Conservation (phyloP, 257 asterid species). For the Nicotiana tabacum region DNA sequence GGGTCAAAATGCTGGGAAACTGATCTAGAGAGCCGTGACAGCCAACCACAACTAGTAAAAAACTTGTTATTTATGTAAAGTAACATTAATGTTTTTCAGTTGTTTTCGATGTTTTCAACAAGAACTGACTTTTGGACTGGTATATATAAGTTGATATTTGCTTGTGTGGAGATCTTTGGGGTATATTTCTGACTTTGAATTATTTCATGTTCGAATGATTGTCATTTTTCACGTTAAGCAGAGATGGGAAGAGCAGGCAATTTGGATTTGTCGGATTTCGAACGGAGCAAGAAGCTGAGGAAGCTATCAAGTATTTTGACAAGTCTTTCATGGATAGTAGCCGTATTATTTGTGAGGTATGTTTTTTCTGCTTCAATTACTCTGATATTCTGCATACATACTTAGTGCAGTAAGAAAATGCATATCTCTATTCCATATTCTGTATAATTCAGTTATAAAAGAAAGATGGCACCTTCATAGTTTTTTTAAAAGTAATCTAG, state of each 20-base stretch:
- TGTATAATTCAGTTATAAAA: background rate
- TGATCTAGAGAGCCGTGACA: background rate
- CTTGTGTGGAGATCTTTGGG: background rate
- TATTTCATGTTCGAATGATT: background rate
- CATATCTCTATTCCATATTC: background rate
- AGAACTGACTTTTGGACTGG: background rate
- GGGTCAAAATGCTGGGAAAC: background rate
- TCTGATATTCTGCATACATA: background rate
- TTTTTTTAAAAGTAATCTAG: background rate
- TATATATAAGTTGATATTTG: background rate
- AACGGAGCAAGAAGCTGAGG: constrained; percentile 67
- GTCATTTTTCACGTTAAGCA: constrained; percentile 22
- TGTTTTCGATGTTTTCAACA: background rate
- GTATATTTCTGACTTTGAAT: background rate
- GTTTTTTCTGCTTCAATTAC: constrained; percentile 15
- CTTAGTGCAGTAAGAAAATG: background rate
- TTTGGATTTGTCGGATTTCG: constrained; percentile 83
- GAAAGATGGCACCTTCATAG: background rate
- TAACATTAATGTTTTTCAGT: background rate
- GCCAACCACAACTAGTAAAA: background rate
- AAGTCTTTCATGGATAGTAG: constrained; percentile 64
- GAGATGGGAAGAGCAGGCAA: constrained; percentile 90
- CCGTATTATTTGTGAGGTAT: constrained; percentile 77
- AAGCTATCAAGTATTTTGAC: constrained; percentile 60
- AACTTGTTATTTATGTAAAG: background rate